Conservation (phyloP, 345 rosid species). For the Aegle marmelos region DNA sequence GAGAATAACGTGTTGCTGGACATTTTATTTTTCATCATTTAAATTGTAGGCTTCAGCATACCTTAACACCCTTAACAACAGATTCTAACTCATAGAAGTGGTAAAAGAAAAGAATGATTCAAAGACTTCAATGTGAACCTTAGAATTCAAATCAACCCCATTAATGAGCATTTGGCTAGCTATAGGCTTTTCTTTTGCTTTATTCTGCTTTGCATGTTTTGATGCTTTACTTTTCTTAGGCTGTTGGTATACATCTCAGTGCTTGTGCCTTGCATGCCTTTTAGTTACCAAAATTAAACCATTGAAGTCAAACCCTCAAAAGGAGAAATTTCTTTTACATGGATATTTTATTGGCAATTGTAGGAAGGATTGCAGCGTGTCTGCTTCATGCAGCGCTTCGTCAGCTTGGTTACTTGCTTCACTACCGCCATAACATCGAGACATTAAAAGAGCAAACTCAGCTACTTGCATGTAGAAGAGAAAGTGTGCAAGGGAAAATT, state of each 20-base stretch:
- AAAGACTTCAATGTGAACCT: neutral
- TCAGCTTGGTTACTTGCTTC: constrained; percentile 2
- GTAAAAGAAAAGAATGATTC: neutral
- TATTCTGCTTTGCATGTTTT: neutral
- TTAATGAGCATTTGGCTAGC: neutral
- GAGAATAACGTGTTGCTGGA: neutral
- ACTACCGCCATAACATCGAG: neutral
- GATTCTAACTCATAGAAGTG: neutral
- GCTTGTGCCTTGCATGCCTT: neutral
- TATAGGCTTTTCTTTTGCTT: neutral
- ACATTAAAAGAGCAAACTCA: neutral
- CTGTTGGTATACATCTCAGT: neutral
- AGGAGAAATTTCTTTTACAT: neutral
- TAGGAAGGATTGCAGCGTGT: neutral
- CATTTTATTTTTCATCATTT: neutral
- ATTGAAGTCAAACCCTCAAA: no score
- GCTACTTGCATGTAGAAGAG: neutral
- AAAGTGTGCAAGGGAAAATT: neutral
- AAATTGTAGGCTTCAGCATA: neutral
- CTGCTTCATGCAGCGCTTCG: neutral
- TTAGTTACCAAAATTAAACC: neutral
- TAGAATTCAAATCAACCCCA: neutral
- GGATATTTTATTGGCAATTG: neutral
- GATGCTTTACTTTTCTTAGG: neutral
- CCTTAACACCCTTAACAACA: neutral